Evolutionary conservation across 1,284 basidiomycete genomes (phyloP), one percentile per base, ranked within the genome.

Genomic region (Ceratobasidium sp.): DNA sequence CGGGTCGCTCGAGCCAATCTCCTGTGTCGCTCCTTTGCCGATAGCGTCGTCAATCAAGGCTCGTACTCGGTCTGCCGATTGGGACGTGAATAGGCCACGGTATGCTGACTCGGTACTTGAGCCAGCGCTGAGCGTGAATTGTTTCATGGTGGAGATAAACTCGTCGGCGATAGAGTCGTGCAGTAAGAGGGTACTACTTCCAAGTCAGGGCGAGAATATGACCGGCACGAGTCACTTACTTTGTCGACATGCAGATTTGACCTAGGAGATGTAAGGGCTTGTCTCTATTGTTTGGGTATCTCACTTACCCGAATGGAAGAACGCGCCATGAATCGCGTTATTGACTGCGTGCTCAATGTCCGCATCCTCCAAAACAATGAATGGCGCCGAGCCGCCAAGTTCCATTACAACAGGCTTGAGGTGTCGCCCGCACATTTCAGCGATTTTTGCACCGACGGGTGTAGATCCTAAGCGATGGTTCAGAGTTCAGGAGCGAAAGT

Each of bases 191-290:
- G 45, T 49, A 32, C 69, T 70, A 42, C 22, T n/a, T 8, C 13
- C 29, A 7, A 10, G 32, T 49, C 13, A 47, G 54, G 10, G 17
- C 7, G 22, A 40, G 13, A 10, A 13, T 35, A 22, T 35, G 15
- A 29, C 17, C 47, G 35, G 35, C n/a, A 10, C 22, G 29, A 13
- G 13, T 47, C 27, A 17, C 75, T 57, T 78, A 78, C 71, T 81
- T 80, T 4, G 79, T 78, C 3, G 78, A 77, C 81, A 82, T 83
- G 75, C 82, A 83, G 47, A 83, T 76, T 74, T 83, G 82, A 4
- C 82, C 82, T n/a, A 77, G 77, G 73, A 82, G 80, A 70, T 22
- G 13, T 31, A 3, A 43, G 22, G 45, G 20, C 10, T 47, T 12
- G 45, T 17, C 17, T 53, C 25, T 32, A 40, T 27, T 13, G 27